phyloP scores from a whole-genome alignment of 2,329 filamentous ascomycete genomes.

The Oidium heveae region DNA sequence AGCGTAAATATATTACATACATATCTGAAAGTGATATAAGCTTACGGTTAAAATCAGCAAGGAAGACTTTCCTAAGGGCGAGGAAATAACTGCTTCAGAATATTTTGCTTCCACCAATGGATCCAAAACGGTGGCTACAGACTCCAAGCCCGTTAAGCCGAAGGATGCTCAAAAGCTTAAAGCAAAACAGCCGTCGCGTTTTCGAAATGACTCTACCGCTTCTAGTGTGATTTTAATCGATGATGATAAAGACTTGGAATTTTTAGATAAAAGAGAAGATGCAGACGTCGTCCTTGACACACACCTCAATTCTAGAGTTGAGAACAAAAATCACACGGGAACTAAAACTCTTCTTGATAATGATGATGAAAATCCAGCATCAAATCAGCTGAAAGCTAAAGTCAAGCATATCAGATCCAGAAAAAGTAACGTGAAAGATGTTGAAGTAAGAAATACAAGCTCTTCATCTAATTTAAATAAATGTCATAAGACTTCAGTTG shows the following conservation, averaged over 20 bases:
- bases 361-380: background rate
- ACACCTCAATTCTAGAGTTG: constrained; percentile 37
- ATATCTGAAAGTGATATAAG: background rate
- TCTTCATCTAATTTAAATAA: too few species aligned
- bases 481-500: too few species aligned
- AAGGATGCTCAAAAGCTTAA: constrained; percentile 5
- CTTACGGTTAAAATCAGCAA: constrained; percentile 6
- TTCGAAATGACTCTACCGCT: too few species aligned
- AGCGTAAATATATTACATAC: background rate
- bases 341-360: background rate
- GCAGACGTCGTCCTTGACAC: constrained; percentile 66
- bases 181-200: constrained; percentile 7
- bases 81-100: constrained; percentile 14
- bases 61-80: constrained; percentile 11
- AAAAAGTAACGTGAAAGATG: constrained; percentile 9
- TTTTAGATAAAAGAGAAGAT: constrained; percentile 39
- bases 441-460: too few species aligned
- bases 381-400: background rate
- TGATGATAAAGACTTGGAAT: constrained; percentile 20
- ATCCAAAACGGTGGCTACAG: background rate
- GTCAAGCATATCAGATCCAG: constrained; percentile 6
- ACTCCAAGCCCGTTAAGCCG: constrained; percentile 6
- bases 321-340: constrained; percentile 41
- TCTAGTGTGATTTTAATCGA: too few species aligned
- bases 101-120: constrained; percentile 14